Evolutionary conservation across 257 asterid genomes (phyloP), one percentile per base, ranked within the genome.

Genomic region (Fraxinus anomala): DNA sequence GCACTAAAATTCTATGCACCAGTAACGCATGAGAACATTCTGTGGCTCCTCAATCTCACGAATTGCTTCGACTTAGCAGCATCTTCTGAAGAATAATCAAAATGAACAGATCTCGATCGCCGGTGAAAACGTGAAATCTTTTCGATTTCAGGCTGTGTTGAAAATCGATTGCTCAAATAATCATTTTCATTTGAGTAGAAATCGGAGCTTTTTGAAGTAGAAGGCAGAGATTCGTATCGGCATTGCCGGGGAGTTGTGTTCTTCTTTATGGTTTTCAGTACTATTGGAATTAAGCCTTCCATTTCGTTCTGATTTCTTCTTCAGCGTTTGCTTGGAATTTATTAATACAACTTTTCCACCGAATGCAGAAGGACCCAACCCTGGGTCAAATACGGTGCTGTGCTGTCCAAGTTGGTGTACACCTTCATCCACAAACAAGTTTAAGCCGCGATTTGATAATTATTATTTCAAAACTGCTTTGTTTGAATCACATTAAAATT

Each of bases 11-110:
- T 63, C 42, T 68, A 71, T 78, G 70, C 70, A 80, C 89, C 91
- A 65, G 85, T 82, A 42, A 89, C 81, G 83, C 94, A 89, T 56
- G 94, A 85, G 77, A 89, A 84, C 87, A 89, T 76, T 69, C 80
- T 86, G 49, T 88, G 91, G 82, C 91, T 88, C 74, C 87, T 82
- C 67, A 89, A 85, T 81, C 86, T 83, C 74, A 83, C 87, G 37
- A 88, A 88, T 78, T 86, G 87, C 80, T 85, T 84, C n/a, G 82
- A 51, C 80, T 75, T 69, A 47, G 24, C 24, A 34, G 54, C 34
- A 17, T 31, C n/a, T 21, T 78, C 51, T 0, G 49, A 33, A 11
- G 40, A 34, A 56, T 70, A 28, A 17, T 31, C 68, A 21, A 56
- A 61, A 0, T 12, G 69, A 34, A 54, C 61, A 17, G 80, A 80